Evolutionary conservation across 1,284 basidiomycete species (phyloP).

Genomic region (Malassezia slooffiae): DNA sequence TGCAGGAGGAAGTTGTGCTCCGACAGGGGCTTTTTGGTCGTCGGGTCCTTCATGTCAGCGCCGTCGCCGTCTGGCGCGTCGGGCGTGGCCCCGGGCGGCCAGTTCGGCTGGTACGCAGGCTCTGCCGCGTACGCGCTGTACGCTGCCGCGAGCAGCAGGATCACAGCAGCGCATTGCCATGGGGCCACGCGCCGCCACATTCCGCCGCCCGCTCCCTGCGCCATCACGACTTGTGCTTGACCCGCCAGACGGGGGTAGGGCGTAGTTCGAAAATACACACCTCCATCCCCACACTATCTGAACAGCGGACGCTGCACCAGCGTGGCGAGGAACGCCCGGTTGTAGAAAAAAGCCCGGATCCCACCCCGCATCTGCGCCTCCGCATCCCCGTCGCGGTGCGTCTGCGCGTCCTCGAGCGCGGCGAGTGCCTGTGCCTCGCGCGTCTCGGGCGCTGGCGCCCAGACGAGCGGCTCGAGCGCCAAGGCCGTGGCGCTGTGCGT

Average conservation of each 20-base stretch:
- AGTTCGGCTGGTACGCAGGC: too few relatives aligned
- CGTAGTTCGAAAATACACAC: background rate
- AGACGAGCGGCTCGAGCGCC: background rate
- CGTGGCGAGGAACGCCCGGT: constrained; percentile 3
- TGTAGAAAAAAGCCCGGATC: constrained; percentile 6
- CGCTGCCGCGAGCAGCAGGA: too few relatives aligned
- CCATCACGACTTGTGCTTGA: background rate
- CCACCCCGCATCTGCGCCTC: constrained; percentile 4
- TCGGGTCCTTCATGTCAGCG: background rate
- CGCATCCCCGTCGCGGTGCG: background rate
- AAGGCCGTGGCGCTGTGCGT: background rate
- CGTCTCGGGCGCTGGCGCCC: background rate
- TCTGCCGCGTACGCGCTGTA: too few relatives aligned
- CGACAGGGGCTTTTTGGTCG: background rate
- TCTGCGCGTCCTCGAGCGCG: background rate
- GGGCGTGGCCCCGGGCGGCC: too few relatives aligned
- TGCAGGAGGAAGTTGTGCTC: constrained; percentile 3
- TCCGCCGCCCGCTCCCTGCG: background rate
- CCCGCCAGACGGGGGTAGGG: background rate
- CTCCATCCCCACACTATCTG: background rate
- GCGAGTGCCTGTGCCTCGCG: too few relatives aligned
- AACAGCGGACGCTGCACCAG: constrained; percentile 6
- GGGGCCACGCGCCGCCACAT: too few relatives aligned
- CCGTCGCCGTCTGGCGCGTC: too few relatives aligned
- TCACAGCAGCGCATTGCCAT: too few relatives aligned